These are phyloP conservation scores for Kockovaella imperatae DNA, from an alignment of 768 basidiomycete species.

Conservation along the genomic window DNA sequence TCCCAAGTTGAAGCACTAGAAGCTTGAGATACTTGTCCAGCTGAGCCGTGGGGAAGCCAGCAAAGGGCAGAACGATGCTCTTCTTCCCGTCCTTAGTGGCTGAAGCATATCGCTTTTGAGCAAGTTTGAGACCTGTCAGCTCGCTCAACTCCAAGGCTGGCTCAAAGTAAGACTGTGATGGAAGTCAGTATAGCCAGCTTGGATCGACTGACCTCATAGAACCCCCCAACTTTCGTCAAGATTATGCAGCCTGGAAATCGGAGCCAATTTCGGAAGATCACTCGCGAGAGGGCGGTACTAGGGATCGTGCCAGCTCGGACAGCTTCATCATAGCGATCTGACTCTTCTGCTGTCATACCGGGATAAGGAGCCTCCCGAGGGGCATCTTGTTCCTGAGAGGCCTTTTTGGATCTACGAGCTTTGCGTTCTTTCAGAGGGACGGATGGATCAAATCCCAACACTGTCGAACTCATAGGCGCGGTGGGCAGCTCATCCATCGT, in stretches of 20 bases:
- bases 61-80: constrained; percentile 56
- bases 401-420: no score
- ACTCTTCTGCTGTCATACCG: no score
- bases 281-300: not conserved
- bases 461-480: no score
- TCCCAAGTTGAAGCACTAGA: constrained; percentile 70
- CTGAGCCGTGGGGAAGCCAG: constrained; percentile 80
- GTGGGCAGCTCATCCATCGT: no score
- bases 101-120: not conserved
- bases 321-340: no score
- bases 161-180: not conserved
- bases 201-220: constrained; percentile 67
- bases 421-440: no score
- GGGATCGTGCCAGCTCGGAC: no score
- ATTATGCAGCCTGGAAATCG: constrained; percentile 81
- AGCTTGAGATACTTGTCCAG: constrained; percentile 79
- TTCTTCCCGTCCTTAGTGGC: not conserved
- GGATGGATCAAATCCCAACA: no score
- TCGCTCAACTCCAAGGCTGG: constrained; percentile 5
- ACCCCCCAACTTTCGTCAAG: constrained; percentile 85
- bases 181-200: not conserved
- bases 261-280: constrained; percentile 60
- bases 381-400: no score
- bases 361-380: no score
- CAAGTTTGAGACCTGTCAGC: constrained; percentile 1